Percentiles rank a stretch among this genome's conserved stretches.
These are phyloP conservation scores for Fusarium sambucinum DNA, from an alignment of 2,329 filamentous ascomycete genomes.

Conservation along the genomic window DNA sequence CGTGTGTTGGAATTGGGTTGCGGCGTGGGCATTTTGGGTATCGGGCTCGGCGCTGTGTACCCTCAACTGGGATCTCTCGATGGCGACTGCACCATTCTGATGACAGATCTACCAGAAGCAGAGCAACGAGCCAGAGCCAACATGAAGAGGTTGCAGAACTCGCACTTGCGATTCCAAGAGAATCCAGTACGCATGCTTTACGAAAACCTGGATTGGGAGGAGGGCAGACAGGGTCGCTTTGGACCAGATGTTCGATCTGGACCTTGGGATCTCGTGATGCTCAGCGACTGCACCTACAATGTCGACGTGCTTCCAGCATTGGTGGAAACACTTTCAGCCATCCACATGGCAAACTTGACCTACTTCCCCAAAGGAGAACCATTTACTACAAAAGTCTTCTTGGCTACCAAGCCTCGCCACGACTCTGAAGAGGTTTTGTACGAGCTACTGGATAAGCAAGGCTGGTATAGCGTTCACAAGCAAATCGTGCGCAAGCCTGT, in stretches of 20 bases:
- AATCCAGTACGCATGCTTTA: constrained; percentile 56
- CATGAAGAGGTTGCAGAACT: constrained; percentile 52
- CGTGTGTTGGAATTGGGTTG: constrained; percentile 68
- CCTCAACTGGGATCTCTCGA: constrained; percentile 35
- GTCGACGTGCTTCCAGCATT: constrained; percentile 66
- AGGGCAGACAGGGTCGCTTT: constrained; percentile 60
- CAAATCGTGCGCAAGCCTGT: constrained; percentile 60
- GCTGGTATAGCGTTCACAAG: constrained; percentile 60
- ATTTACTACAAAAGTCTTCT: constrained; percentile 59
- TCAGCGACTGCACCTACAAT: constrained; percentile 74
- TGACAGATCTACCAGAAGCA: constrained; percentile 69
- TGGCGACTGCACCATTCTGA: constrained; percentile 55
- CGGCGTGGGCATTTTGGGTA: constrained; percentile 67
- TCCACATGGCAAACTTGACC: constrained; percentile 57
- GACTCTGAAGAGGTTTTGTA: constrained; percentile 64
- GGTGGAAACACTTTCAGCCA: constrained; percentile 63
- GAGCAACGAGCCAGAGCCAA: constrained; percentile 63
- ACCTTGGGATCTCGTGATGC: constrained; percentile 65
- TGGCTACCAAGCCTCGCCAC: constrained; percentile 69
- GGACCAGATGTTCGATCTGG: constrained; percentile 55
- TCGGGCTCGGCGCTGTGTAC: constrained; percentile 59
- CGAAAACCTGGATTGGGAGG: constrained; percentile 69
- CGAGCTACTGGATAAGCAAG: constrained; percentile 58
- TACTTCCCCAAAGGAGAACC: constrained; percentile 34
- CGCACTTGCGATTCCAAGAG: constrained; percentile 31